Evolutionary conservation across 2,329 filamentous ascomycete species (phyloP), one percentile per base, ranked within the genome.

Genomic region (Sporothrix protearum): DNA sequence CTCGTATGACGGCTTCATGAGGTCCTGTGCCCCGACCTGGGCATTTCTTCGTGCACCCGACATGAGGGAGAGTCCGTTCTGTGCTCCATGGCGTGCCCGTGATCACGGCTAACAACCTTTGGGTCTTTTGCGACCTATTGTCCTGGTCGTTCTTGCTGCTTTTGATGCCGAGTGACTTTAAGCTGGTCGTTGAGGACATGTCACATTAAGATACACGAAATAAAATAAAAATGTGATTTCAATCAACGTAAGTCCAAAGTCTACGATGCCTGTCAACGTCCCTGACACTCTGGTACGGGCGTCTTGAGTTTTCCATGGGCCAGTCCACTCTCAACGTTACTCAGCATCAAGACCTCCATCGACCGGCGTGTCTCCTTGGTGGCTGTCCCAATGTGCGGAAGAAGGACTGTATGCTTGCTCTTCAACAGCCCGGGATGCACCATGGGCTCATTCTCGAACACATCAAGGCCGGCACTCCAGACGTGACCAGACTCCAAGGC

Each of bases 341-440:
- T 51, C 22, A 72, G 22, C 49, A 64, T 64, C 49, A 64, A 22
- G 45, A 47, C 68, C 49, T 72, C 68, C 71, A 72, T 72, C 1
- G 39, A 25, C 12, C 5, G 19, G 14, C 63, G 83, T 6, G 86
- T 87, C 80, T 87, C 92, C 42, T 88, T 82, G 0, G 91, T 94
- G 85, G 87, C 93, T 0, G 93, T 96, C 0, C 93, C 93, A 91
- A 96, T 92, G 79, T 96, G 93, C 66, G 93, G 93, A 47, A 96
- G 81, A 28, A 96, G 83, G 76, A 95, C 84, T 22, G 92, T 91
- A 75, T 88, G 86, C 1, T 88, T 87, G 77, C 95, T 94, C 19
- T 82, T 81, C 19, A 94, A 75, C 51, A 96, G 82, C 0, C 91
- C 91, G 0, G 89, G 89, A 77, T 96, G 91, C 36, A 96, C 82